Evolutionary conservation across 768 basidiomycete genomes (phyloP), one percentile per base, ranked within the genome.

Genomic region (Pulveroboletus sp.): DNA sequence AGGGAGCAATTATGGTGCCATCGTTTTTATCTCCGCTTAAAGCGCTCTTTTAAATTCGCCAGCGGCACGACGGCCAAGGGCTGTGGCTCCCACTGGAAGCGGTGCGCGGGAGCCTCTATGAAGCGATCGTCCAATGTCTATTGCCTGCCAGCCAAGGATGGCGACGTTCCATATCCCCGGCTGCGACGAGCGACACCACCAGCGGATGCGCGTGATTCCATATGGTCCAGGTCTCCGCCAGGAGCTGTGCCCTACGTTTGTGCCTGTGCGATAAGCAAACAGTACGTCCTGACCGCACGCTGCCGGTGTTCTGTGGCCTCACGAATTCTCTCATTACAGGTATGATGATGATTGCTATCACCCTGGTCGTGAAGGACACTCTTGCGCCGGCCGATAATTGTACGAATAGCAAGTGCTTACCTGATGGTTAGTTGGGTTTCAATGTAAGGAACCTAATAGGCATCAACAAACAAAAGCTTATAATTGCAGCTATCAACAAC

Each of bases 381-480:
- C 43, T 47, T 46, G 18, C 49, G 40, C 51, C 24, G 32, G 44
- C 53, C 51, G 51, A 57, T 39, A 43, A 50, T 53, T 53, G 56
- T 41, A 56, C 50, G 51, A 56, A 57, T 61, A 57, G 46, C 38
- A 37, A 58, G n/a, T 59, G 64, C 57, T 67, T 67, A 69, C 65
- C 40, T 61, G 63, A 67, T 67, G 55, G 39, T n/a, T 68, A 66
- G 63, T 66, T 68, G 61, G 68, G 67, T 68, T 68, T 69, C 68
- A 68, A 68, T 69, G 36, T 55, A 65, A 46, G 44, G 63, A 67
- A 47, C 66, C 66, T 59, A 68, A 68, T 68, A 68, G 62, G 47
- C 38, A 69, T 69, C 66, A 68, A 68, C 68, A 68, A 68, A 68
- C 68, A 66, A 68, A 60, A 64, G 66, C 68, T 68, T 68, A 68